These are phyloP conservation scores for Miscanthus sacchariflorus DNA, from an alignment of 202 grass and related monocot genomes.

Conservation along the genomic window DNA sequence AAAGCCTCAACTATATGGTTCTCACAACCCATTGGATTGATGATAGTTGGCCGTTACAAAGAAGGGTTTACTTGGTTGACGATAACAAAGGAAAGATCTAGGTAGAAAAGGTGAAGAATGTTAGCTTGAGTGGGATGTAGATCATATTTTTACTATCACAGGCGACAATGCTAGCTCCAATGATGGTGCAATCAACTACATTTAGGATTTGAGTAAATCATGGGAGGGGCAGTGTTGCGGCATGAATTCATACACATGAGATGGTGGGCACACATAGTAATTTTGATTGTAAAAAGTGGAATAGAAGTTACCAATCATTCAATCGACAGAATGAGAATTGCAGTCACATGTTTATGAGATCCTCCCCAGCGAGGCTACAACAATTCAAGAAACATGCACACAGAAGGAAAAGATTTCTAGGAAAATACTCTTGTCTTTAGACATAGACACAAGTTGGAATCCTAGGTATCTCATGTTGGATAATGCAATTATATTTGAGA, in stretches of 20 bases:
- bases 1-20: conserved; percentile 16
- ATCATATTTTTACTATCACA: conserved; percentile 27
- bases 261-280: neutral
- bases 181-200: conserved; percentile 28
- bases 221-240: neutral
- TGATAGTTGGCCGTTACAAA: neutral
- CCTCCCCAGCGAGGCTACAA: too few species aligned
- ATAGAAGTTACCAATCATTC: neutral
- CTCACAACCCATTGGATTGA: conserved; percentile 34
- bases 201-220: conserved; percentile 25
- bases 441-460: too few species aligned
- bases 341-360: too few species aligned
- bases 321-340: neutral
- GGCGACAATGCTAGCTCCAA: neutral
- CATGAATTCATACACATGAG: conserved; percentile 24
- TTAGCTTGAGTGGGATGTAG: conserved; percentile 7
- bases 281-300: neutral
- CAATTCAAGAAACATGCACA: too few species aligned
- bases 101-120: neutral
- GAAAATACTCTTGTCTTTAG: too few species aligned
- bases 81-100: conserved; percentile 15
- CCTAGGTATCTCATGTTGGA: too few species aligned
- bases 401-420: too few species aligned
- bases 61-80: neutral
- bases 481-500: too few species aligned